Conservation (phyloP, 305 asterid genomes). For the Solanum chacoense region DNA sequence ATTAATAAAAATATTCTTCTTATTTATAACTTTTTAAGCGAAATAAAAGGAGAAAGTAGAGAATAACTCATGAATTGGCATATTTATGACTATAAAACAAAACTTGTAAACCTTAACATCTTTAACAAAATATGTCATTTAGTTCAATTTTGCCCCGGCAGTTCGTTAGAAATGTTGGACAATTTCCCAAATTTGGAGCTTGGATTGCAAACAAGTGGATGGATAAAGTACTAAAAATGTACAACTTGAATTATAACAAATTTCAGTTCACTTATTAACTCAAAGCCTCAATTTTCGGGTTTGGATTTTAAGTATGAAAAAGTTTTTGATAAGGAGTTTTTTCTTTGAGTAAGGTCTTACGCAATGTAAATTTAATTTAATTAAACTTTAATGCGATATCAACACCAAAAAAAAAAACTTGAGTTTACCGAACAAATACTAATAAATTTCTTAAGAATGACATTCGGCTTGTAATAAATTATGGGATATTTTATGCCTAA, state of each 20-base stretch:
- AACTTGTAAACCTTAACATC: not conserved
- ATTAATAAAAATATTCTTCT: not conserved
- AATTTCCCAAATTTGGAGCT: not conserved
- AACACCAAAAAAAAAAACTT: not conserved
- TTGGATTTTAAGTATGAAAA: no score
- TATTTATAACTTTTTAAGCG: not conserved
- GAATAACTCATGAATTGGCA: not conserved
- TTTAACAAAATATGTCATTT: not conserved
- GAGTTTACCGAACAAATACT: not conserved
- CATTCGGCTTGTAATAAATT: not conserved
- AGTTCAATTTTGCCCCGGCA: not conserved
- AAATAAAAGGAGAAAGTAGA: not conserved
- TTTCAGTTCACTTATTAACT: not conserved
- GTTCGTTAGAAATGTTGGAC: not conserved
- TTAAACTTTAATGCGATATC: fast-evolving
- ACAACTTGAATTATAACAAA: not conserved
- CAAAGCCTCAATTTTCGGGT: fast-evolving
- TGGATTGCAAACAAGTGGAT: not conserved
- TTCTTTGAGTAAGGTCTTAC: not conserved
- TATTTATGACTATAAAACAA: not conserved
- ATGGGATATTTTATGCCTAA: not conserved
- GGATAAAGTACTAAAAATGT: not conserved
- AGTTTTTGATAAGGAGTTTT: no score
- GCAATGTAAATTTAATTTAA: no score
- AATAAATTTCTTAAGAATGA: not conserved